phyloP scores from a whole-genome alignment of 768 basidiomycete genomes.

The Albatrellus ellisii region DNA sequence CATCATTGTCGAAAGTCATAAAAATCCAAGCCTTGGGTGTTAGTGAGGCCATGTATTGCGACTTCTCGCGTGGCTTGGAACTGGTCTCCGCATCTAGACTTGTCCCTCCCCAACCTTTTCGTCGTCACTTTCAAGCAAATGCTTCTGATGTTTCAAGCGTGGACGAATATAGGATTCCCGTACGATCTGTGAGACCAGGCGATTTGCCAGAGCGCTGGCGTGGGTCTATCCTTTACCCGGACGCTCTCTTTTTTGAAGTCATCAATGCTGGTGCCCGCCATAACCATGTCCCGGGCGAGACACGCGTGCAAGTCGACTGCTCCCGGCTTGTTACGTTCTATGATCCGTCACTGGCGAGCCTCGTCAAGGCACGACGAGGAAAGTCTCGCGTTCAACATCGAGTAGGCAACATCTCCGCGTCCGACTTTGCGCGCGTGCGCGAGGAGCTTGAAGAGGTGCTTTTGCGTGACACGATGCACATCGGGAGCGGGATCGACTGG shows the following conservation, averaged over 20 bases:
- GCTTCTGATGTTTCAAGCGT: background rate
- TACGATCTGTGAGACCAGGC: too few relatives aligned
- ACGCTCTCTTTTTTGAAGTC: slow-evolving; percentile 4
- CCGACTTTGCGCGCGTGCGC: slow-evolving; percentile 12
- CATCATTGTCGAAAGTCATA: slow-evolving; percentile 14
- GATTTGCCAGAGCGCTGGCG: slow-evolving; percentile 2
- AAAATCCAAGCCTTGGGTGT: slow-evolving; percentile 8
- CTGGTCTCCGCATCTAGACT: slow-evolving; percentile 2
- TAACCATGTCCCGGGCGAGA: slow-evolving; percentile 23
- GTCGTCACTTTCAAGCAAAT: background rate
- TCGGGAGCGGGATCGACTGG: slow-evolving; percentile 24
- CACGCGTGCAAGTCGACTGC: slow-evolving; percentile 22
- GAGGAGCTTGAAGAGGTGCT: slow-evolving; percentile 10
- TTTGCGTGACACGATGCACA: background rate
- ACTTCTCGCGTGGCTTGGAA: slow-evolving; percentile 6
- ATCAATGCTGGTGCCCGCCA: slow-evolving; percentile 18
- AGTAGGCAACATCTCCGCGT: slow-evolving; percentile 14
- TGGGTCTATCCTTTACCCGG: background rate
- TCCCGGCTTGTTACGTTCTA: slow-evolving; percentile 25
- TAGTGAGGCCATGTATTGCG: slow-evolving; percentile 11
- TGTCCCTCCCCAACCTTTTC: background rate
- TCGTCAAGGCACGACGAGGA: slow-evolving; percentile 16
- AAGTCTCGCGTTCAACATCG: slow-evolving; percentile 22
- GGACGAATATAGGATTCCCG: slow-evolving; percentile 26
- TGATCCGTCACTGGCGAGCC: slow-evolving; percentile 19